Evolutionary conservation across 495 filamentous ascomycete species (phyloP).

Genomic region (Talaromyces thailandensis): DNA sequence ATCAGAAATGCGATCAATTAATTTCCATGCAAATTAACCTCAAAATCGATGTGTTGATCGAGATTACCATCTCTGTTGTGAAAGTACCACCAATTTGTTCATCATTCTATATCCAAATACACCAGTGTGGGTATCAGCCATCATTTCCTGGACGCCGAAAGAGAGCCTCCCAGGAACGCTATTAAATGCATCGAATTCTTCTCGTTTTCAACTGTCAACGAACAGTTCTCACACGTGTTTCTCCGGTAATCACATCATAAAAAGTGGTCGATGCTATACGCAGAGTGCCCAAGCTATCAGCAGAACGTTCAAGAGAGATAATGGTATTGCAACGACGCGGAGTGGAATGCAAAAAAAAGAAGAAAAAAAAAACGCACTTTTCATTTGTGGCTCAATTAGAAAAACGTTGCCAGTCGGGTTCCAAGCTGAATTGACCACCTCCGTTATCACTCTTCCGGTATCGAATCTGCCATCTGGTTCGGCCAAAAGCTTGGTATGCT

Average conservation of each 20-base stretch:
- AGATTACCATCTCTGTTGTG: not conserved
- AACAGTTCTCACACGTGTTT: not conserved
- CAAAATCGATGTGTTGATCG: not conserved
- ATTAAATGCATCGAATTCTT: not conserved
- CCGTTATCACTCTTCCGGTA: slow-evolving; percentile 3
- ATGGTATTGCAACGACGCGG: not conserved
- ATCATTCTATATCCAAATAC: not conserved
- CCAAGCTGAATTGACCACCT: slow-evolving; percentile 1
- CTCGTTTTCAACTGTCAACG: not conserved
- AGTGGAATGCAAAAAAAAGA: not conserved
- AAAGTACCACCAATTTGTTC: not conserved
- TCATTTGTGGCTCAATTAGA: not conserved
- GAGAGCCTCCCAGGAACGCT: not conserved
- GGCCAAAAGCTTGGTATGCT: not conserved
- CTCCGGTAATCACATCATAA: slow-evolving; percentile 2
- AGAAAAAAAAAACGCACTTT: not conserved
- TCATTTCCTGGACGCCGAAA: not conserved
- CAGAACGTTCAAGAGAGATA: not conserved
- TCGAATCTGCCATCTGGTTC: slow-evolving; percentile 6
- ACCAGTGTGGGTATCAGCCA: not conserved
- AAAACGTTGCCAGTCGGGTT: not conserved
- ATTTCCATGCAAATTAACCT: not conserved
- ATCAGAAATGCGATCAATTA: not conserved
- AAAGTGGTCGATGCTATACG: not conserved
- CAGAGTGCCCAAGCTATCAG: not conserved